Conservation (phyloP, 2,329 filamentous ascomycete genomes). For the Colletotrichum chlorophyti region DNA sequence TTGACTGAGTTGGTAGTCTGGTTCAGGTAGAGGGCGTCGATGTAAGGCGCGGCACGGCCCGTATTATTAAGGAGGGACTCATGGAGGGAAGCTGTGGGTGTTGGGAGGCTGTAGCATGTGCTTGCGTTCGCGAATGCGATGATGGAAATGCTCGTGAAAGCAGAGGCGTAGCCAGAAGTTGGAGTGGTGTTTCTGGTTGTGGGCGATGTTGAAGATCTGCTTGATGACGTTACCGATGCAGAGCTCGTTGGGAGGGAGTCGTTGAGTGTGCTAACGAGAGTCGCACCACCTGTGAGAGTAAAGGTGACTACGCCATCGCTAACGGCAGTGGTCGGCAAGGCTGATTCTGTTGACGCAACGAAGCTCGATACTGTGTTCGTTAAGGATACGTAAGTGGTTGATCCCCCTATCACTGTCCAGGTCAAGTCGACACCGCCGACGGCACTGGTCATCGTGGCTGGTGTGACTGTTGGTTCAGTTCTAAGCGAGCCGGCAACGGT, state of each 20-base stretch:
- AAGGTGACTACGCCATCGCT: neutral
- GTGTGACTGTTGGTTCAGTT: neutral
- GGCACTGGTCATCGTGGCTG: neutral
- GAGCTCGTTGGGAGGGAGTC: neutral
- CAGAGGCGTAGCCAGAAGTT: neutral
- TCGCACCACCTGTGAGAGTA: neutral
- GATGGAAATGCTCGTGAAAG: slow-evolving; percentile 22
- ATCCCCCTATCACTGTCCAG: neutral
- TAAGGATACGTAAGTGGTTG: neutral
- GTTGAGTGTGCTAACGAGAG: neutral
- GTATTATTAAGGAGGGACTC: slow-evolving; percentile 40
- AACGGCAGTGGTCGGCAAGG: neutral
- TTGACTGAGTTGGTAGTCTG: slow-evolving; percentile 39
- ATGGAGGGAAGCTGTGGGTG: slow-evolving; percentile 18
- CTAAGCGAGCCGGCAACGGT: neutral
- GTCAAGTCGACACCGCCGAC: neutral
- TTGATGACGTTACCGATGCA: neutral
- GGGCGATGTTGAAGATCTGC: neutral
- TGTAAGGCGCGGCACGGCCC: slow-evolving; percentile 39
- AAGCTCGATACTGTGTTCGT: too few species aligned
- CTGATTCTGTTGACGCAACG: neutral
- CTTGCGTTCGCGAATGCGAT: slow-evolving; percentile 2
- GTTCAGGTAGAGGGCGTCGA: slow-evolving; percentile 44
- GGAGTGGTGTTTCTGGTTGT: neutral
- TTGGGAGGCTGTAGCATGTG: slow-evolving; percentile 18